Evolutionary conservation across 2,329 filamentous ascomycete species (phyloP), one percentile per base, ranked within the genome.

Genomic region (Verticillium alfalfae): DNA sequence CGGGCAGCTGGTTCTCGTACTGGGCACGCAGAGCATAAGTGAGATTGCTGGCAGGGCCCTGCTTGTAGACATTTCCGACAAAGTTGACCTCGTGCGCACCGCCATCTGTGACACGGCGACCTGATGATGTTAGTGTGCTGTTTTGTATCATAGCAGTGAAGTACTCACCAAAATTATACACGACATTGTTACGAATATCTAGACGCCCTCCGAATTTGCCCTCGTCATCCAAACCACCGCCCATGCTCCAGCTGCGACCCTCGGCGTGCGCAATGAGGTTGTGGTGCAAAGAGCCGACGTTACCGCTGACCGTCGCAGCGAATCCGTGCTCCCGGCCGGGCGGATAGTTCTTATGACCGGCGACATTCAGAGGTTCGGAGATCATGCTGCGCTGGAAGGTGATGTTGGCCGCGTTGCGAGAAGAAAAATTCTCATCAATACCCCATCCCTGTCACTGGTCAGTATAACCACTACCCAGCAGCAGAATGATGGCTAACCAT

Each of bases 331-430:
- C 66, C 3, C 66, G 73, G 10, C 73, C 73, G 1, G 58, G 62
- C 22, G 73, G 72, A 41, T 75, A 75, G 60, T 75, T 75, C 65
- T 74, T 69, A 63, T 75, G 73, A 6, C 73, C 72, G 34, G 73
- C 73, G 39, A 74, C 66, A 41, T 75, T 73, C 36, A 74, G 68
- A 2, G 72, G 72, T 59, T 75, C 72, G 4, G 71, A 73, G 56
- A 75, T 74, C 68, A 75, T 70, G 60, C 64, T 73, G 5, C 72
- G 69, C 62, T 74, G 72, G 37, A 75, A 68, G 1, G 71, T 73
- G 62, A 75, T 75, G 64, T 75, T 75, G 61, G 69, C 63, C 2
- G 71, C 70, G 12, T 66, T 66, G 7, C 72, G 70, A 16, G 72
- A 74, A 9, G 72, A 74, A 63, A 74, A 74, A 2, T 66, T 63